phyloP scores from a whole-genome alignment of 441 rosid genomes.

The Iberis amara region DNA sequence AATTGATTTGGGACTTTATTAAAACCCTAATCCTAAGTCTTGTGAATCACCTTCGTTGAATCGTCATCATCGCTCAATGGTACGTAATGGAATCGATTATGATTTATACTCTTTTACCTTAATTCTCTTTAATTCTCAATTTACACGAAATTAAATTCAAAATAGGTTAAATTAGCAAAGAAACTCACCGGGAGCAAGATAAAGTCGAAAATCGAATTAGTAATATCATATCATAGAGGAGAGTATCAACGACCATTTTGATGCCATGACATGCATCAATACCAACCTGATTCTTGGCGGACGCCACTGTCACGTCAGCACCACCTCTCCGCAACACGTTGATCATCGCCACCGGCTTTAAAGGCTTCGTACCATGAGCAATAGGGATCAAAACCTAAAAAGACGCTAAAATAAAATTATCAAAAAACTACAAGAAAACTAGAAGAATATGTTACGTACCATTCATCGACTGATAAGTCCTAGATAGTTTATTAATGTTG shows the following conservation, averaged over 20 bases:
- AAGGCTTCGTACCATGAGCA: constrained; percentile 87
- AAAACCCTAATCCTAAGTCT: too few species aligned
- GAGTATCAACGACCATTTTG: constrained; percentile 73
- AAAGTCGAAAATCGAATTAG: constrained; percentile 59
- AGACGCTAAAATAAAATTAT: not conserved
- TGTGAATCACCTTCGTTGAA: too few species aligned
- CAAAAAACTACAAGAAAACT: not conserved
- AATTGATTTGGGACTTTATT: too few species aligned
- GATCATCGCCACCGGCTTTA: constrained; percentile 78
- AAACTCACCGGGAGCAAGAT: constrained; percentile 63
- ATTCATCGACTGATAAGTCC: too few species aligned
- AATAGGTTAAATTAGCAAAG: too few species aligned
- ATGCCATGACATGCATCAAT: constrained; percentile 67
- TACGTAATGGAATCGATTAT: too few species aligned
- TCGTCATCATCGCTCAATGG: too few species aligned
- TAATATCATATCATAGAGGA: constrained; percentile 52
- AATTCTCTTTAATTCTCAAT: too few species aligned
- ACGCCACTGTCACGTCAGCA: constrained; percentile 77
- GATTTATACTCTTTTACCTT: too few species aligned
- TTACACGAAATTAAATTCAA: too few species aligned
- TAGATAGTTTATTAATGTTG: too few species aligned
- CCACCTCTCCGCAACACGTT: constrained; percentile 73
- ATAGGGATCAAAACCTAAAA: constrained; percentile 83
- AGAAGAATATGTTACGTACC: constrained; percentile 1
- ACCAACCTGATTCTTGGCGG: constrained; percentile 58